Base-by-base conservation (phyloP, 2,329 filamentous ascomycete genomes). In the Chaetomiaceae sp. region DNA sequence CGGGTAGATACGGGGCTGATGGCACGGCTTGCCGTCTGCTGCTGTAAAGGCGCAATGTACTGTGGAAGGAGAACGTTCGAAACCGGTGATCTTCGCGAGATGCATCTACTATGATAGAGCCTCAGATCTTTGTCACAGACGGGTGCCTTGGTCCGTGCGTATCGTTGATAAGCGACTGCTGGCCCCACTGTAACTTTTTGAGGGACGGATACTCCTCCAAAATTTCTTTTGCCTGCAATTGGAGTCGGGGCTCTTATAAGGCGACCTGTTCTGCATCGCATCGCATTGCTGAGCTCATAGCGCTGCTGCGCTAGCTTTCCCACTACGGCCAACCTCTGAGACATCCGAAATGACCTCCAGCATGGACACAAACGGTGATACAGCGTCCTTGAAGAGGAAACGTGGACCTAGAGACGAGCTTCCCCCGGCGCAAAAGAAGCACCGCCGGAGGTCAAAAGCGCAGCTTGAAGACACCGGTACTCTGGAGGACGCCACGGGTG, bases 361-460 rank as follows among this genome's bases (percentile, higher is more conserved):
- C 50, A 57, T 57, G 45, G 55, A 59, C 24, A 47, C 38, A 12
- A 54, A 59, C 39, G 58, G 58, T 34, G 55, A 58, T 7, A 59
- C 59, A 6, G 60, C 56, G 27, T 51, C 54, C 24, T 38, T 60
- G 29, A 62, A 62, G 43, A 54, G 62, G 45, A 65, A 65, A 51
- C 53, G 63, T 22, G 58, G 60, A 36, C 52, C 44, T 15, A 64
- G 60, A 47, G 54, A 56, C 47, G 62, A 64, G 40, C 51, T 58
- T 26, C 26, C 52, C 26, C 41, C 51, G 24, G 38, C 49, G 35
- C 49, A 52, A 30, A 61, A 61, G 48, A 58, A 56, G 27, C 56
- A 54, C n/a, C 53, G 56, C 14, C 51, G 56, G 18, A 59, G 47
- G 40, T 47, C 55, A 14, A 47, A 48, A 37, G 45, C 54, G 7